Percentiles rank a stretch among this genome's conserved stretches.
phyloP scores from a whole-genome alignment of 2,329 filamentous ascomycete species.

The Phyllosticta citriasiana region DNA sequence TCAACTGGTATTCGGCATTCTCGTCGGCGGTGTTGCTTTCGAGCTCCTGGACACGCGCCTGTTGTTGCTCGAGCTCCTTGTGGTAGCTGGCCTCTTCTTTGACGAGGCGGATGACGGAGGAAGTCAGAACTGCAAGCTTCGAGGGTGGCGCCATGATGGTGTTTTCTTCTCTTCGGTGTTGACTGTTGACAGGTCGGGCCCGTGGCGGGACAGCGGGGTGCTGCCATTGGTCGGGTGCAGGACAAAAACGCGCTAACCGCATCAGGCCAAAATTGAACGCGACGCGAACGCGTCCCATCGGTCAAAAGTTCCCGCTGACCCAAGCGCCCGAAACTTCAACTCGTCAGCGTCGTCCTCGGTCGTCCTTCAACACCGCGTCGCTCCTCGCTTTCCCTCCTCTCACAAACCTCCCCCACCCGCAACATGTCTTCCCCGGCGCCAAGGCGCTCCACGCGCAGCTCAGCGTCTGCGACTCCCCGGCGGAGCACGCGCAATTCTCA shows the following conservation, averaged over 20 bases:
- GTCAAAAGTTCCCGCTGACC: not conserved
- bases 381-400: not conserved
- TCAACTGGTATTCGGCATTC: conserved; percentile 70
- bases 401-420: conserved; percentile 2
- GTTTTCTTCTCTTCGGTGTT: not conserved
- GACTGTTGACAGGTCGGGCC: not conserved
- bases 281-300: conserved; percentile 2
- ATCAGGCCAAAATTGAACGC: conserved; percentile 10
- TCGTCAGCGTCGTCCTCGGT: not conserved
- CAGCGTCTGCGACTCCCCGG: conserved; percentile 45
- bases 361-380: not conserved
- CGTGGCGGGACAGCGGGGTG: not conserved
- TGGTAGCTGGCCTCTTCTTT: conserved; percentile 90
- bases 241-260: conserved; percentile 18
- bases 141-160: conserved; percentile 63
- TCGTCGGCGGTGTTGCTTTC: conserved; percentile 52
- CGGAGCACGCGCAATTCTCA: conserved; percentile 46
- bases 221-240: not conserved
- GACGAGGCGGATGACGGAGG: conserved; percentile 69
- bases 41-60: conserved; percentile 59
- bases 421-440: conserved; percentile 54
- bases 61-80: conserved; percentile 69
- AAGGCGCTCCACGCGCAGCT: conserved; percentile 45
- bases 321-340: conserved; percentile 5
- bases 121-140: conserved; percentile 67